A percentile compares a stretch with the other conserved stretches of the same genome.
Evolutionary conservation across 2,329 filamentous ascomycete species (phyloP).

Genomic region (Aspergillus oerlinghausenensis): DNA sequence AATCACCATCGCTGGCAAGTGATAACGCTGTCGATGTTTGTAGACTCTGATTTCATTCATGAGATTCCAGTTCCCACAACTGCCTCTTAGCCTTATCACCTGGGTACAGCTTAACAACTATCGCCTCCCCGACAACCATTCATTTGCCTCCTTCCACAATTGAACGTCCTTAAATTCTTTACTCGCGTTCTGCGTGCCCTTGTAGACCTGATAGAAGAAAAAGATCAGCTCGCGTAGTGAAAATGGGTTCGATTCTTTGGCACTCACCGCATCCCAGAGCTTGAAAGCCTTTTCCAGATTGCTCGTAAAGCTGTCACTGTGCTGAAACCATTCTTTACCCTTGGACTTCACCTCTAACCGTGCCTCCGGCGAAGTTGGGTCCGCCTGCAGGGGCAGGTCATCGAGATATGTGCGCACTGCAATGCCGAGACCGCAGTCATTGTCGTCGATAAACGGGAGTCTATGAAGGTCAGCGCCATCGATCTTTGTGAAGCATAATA

Average conservation of each 20-base stretch:
- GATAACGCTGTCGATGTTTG: background rate
- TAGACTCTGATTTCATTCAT: background rate
- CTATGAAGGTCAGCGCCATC: conserved; percentile 18
- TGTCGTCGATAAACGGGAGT: conserved; percentile 43
- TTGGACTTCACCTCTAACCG: conserved; percentile 49
- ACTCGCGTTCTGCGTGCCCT: conserved; percentile 53
- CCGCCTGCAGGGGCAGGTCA: conserved; percentile 52
- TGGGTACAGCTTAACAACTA: conserved; percentile 16
- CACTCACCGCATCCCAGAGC: conserved; percentile 61
- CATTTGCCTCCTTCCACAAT: conserved; percentile 56
- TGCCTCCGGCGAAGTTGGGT: conserved; percentile 49
- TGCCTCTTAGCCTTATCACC: background rate
- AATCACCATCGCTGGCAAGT: background rate
- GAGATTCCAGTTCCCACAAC: background rate
- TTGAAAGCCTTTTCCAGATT: conserved; percentile 59
- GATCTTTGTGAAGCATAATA: background rate
- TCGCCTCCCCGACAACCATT: conserved; percentile 49
- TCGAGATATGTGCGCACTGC: conserved; percentile 47
- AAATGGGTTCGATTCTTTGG: background rate
- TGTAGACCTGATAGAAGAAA: conserved; percentile 45
- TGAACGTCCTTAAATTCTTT: conserved; percentile 50
- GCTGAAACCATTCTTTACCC: conserved; percentile 58
- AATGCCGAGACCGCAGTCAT: conserved; percentile 45
- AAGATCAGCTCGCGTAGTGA: background rate
- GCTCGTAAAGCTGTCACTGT: conserved; percentile 53